A percentile compares a stretch with the other conserved stretches of the same genome.
Conservation (phyloP, 768 basidiomycete genomes). For the Chalciporus pseudorubinellus region DNA sequence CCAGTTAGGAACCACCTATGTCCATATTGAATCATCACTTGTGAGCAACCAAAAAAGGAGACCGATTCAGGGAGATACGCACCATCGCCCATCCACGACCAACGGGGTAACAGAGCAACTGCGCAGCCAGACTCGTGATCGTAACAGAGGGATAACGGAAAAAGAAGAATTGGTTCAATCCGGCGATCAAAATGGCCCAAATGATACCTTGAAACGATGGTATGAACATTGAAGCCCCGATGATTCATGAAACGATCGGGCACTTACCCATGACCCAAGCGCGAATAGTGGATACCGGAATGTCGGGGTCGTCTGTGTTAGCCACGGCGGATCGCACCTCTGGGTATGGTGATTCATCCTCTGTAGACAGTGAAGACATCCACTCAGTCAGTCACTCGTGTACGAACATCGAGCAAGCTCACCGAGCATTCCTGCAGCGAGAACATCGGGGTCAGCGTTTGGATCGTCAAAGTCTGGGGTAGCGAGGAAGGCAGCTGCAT, state of each 20-base stretch:
- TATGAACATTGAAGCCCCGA: too few relatives aligned
- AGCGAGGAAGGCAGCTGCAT: not conserved
- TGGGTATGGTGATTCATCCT: slow-evolving; percentile 82
- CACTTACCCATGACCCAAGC: slow-evolving; percentile 53
- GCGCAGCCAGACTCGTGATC: slow-evolving; percentile 55
- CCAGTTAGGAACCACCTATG: slow-evolving; percentile 47
- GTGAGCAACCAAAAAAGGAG: not conserved
- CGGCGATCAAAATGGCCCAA: slow-evolving; percentile 61
- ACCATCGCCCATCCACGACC: slow-evolving; percentile 61
- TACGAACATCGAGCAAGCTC: not conserved
- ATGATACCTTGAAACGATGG: slow-evolving; percentile 18
- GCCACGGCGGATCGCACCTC: slow-evolving; percentile 78
- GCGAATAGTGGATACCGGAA: slow-evolving; percentile 59
- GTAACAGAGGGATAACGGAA: slow-evolving; percentile 57
- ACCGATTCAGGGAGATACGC: not conserved
- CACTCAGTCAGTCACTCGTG: slow-evolving; percentile 12
- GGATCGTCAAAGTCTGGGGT: slow-evolving; percentile 35
- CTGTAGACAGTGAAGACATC: slow-evolving; percentile 20
- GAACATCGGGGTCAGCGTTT: slow-evolving; percentile 30
- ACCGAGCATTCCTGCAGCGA: slow-evolving; percentile 20
- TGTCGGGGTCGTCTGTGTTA: slow-evolving; percentile 65
- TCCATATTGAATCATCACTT: not conserved
- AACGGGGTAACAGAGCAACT: slow-evolving; percentile 66
- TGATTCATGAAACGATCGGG: too few relatives aligned
- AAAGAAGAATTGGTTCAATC: slow-evolving; percentile 78